Base-by-base conservation (phyloP, 306 rosid species). In the Citrullus colocynthis region DNA sequence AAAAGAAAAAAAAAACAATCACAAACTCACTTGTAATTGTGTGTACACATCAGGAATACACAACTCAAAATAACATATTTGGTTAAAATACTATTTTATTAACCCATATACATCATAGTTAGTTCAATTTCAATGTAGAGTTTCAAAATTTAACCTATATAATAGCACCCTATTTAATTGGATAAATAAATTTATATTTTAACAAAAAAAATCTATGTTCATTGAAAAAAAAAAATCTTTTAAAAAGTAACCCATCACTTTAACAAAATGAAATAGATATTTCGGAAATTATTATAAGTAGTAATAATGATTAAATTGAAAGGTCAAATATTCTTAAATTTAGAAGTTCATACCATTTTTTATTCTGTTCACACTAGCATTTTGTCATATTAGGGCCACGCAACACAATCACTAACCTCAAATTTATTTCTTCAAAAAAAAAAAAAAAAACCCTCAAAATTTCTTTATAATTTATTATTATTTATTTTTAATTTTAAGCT, bases 301-400 rank as follows among this genome's bases (percentile, higher is more conserved):
- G 57, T 48, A 6, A 71, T 28, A 6, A 71, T 28, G 56, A 54
- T 73, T 73, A 73, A 73, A 71, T 73, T 51, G 77, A 73, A 73
- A 73, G 17, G 77, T 17, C 61, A 73, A 73, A 73, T 48, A 28
- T 6, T 73, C 30, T 28, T 15, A 51, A 41, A 48, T 48, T 18
- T 67, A 15, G 74, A 67, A 67, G 1, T 6, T 1, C n/a, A 37
- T n/a, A 2, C 32, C 17, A 16, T 32, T 74, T 72, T 32, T 74
- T 12, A 74, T 74, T 74, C 45, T 18, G 48, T 74, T 74, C 78
- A 74, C 78, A 74, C 48, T 74, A 32, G 2, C 14, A 51, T 51
- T 74, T 74, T 74, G 49, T 54, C 63, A 51, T 6, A 54, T 51
- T 51, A 24, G 28, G 42, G 62, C 45, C 77, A 73, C 77, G 60